phyloP scores from a whole-genome alignment of 768 basidiomycete species.

The Mycena chlorophos region DNA sequence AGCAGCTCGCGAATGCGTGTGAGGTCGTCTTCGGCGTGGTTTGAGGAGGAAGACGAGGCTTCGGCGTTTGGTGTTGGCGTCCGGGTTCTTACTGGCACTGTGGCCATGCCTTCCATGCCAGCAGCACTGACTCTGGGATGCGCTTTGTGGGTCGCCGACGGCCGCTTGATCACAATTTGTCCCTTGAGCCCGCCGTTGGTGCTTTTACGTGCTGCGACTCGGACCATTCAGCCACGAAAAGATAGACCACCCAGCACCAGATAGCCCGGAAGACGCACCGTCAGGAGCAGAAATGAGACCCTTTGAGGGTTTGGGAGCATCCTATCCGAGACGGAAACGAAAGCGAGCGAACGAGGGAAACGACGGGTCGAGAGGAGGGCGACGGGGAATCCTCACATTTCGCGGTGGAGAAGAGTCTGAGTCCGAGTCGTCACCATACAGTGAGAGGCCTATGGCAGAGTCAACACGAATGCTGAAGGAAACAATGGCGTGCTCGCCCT shows the following conservation, averaged over 20 bases:
- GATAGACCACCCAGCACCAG: too few species aligned
- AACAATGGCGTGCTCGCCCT: too few species aligned
- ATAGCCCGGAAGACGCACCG: conserved; percentile 38
- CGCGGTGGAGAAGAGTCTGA: conserved; percentile 46
- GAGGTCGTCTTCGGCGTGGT: conserved; percentile 48
- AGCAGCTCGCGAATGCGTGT: conserved; percentile 55
- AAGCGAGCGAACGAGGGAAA: conserved; percentile 73
- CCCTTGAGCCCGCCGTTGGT: conserved; percentile 3
- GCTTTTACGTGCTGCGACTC: conserved; percentile 21
- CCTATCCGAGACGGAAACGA: conserved; percentile 65
- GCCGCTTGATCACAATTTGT: conserved; percentile 5
- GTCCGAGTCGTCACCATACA: conserved; percentile 64
- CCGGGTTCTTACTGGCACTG: conserved; percentile 4
- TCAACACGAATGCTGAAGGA: too few species aligned
- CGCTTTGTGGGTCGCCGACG: not conserved
- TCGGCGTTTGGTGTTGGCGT: conserved; percentile 11
- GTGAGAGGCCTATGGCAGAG: conserved; percentile 52
- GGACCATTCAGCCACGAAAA: conserved; percentile 16
- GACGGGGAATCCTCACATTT: conserved; percentile 65
- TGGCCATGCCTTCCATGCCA: not conserved
- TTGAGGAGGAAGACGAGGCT: conserved; percentile 25
- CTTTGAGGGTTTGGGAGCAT: conserved; percentile 48
- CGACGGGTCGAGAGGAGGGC: conserved; percentile 34
- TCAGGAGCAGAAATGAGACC: conserved; percentile 41
- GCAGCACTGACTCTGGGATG: conserved; percentile 1